Evolutionary conservation across 805 yeast species (phyloP).

Genomic region (Metschnikowia hibisci): DNA sequence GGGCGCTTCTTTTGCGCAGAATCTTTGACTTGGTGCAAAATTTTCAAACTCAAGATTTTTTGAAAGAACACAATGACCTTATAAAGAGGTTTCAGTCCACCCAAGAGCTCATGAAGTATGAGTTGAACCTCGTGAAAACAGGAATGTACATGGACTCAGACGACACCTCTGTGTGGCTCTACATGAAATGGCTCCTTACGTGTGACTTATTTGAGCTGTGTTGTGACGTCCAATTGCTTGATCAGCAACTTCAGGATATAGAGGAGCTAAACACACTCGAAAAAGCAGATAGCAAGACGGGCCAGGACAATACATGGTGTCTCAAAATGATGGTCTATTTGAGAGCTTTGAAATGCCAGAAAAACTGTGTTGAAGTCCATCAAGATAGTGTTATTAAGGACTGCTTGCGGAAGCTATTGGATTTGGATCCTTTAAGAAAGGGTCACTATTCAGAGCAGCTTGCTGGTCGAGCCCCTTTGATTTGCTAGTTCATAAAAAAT

Average conservation of each 20-base stretch:
- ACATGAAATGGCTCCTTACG: constrained; percentile 72
- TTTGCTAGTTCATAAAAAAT: too few species aligned
- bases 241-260: constrained; percentile 45
- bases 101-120: constrained; percentile 44
- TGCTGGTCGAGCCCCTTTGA: constrained; percentile 12
- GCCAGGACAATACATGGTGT: constrained; percentile 70
- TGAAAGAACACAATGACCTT: constrained; percentile 5
- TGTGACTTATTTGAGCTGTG: constrained; percentile 33
- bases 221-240: constrained; percentile 31
- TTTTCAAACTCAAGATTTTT: background rate
- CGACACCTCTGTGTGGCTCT: constrained; percentile 92
- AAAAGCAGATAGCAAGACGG: constrained; percentile 50
- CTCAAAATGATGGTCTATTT: constrained; percentile 54
- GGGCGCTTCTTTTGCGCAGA: constrained; percentile 63
- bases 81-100: constrained; percentile 28
- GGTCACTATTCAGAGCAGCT: constrained; percentile 51
- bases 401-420: constrained; percentile 41
- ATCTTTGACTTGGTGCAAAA: constrained; percentile 31
- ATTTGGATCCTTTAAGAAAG: constrained; percentile 61
- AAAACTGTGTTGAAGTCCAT: constrained; percentile 3
- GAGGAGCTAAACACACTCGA: constrained; percentile 70
- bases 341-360: constrained; percentile 26
- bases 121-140: constrained; percentile 64
- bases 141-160: constrained; percentile 93
- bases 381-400: constrained; percentile 23